These are phyloP conservation scores for Spirogloea muscicola DNA, from an alignment of 139 green algal genomes.

Conservation along the genomic window DNA sequence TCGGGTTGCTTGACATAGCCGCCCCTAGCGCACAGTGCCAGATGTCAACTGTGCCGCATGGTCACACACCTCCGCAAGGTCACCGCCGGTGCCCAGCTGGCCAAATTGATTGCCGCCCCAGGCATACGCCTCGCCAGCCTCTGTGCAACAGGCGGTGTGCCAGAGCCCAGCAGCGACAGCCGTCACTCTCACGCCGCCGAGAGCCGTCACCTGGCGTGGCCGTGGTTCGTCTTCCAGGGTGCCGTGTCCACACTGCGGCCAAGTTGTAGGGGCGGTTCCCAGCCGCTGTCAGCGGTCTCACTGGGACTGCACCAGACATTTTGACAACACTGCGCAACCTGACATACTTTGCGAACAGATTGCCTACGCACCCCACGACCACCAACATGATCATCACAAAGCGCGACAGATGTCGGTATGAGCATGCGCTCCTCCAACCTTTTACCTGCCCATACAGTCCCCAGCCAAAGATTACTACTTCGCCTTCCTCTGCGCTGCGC, in stretches of 20 bases:
- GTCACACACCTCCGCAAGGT: slow-evolving; percentile 49
- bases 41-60: slow-evolving; percentile 48
- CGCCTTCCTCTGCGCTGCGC: background rate
- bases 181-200: slow-evolving; percentile 43
- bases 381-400: background rate
- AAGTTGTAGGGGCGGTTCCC: background rate
- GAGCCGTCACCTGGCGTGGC: background rate
- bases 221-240: background rate
- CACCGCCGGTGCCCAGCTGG: slow-evolving; percentile 43
- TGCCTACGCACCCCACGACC: background rate
- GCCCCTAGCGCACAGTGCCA: background rate
- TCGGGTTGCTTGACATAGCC: background rate
- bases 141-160: slow-evolving; percentile 54
- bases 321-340: background rate
- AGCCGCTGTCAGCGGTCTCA: background rate
- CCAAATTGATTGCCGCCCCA: slow-evolving; percentile 57
- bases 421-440: background rate
- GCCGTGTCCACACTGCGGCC: slow-evolving; percentile 5
- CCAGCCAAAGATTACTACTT: slow-evolving; percentile 10
- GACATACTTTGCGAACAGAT: background rate
- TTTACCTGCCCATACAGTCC: slow-evolving; percentile 26
- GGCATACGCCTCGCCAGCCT: slow-evolving; percentile 53
- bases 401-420: background rate
- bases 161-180: background rate
- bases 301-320: background rate